Evolutionary conservation across 2,329 filamentous ascomycete genomes (phyloP).

Genomic region (Fusarium circinatum): DNA sequence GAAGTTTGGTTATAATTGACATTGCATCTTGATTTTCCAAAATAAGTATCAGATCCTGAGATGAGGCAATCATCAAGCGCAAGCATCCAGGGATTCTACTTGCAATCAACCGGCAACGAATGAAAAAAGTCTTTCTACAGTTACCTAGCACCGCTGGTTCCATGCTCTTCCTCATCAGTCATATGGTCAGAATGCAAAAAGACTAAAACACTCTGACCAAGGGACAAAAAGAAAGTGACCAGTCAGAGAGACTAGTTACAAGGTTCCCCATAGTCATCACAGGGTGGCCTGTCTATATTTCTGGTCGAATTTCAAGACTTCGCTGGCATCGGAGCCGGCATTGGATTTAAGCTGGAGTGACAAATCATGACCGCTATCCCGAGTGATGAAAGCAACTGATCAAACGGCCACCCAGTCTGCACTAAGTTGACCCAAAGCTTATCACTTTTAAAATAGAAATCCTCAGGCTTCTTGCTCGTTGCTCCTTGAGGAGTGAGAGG

Average conservation of each 20-base stretch:
- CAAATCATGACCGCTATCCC: background rate
- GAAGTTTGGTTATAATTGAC: too few species aligned
- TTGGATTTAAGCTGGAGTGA: background rate
- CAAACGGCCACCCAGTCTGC: background rate
- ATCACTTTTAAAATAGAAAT: background rate
- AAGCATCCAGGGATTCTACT: too few species aligned
- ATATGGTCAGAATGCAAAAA: background rate
- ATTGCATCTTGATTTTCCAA: background rate
- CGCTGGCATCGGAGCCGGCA: too few species aligned
- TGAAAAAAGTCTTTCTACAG: background rate
- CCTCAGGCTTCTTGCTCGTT: background rate
- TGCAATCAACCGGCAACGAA: too few species aligned
- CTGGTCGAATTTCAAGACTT: too few species aligned
- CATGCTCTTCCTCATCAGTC: background rate
- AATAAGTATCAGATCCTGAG: background rate
- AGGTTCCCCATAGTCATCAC: background rate
- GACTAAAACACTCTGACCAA: too few species aligned
- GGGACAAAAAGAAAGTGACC: background rate
- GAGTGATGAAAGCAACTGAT: background rate
- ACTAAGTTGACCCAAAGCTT: background rate
- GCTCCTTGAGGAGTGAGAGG: background rate
- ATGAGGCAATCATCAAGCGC: background rate
- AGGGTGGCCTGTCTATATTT: background rate
- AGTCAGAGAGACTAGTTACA: background rate
- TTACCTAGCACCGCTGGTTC: background rate